Evolutionary conservation across 1,284 basidiomycete species (phyloP), one percentile per base, ranked within the genome.

Genomic region (Cryptococcus sp.): DNA sequence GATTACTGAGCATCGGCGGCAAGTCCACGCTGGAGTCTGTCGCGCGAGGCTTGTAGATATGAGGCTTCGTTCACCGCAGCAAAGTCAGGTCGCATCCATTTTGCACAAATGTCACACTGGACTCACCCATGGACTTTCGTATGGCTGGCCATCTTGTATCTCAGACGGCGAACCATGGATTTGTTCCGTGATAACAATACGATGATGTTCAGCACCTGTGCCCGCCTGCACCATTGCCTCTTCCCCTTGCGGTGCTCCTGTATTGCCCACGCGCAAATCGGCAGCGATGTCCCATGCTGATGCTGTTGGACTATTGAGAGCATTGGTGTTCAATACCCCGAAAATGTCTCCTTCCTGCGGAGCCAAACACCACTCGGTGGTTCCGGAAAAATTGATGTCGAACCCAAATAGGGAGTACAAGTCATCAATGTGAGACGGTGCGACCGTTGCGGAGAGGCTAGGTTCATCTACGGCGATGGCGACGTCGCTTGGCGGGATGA

Each of bases 71-170:
- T 23, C 11, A 19, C n/a, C 5, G 47, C 17, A 16, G 38, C 40
- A 35, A 41, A 17, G 7, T 39, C 31, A 35, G 31, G 2, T 35
- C 31, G 10, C 8, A 35, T 5, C 31, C 13, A 13, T 35, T 13
- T 10, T 39, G 19, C 16, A 11, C 3, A 11, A 19, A 19, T 27
- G 35, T 13, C 19, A 46, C 16, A 44, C 25, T 16, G 23, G 15
- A 50, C 58, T 57, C 47, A 63, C 61, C 62, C 66, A 68, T 16
- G 54, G 52, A 23, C 59, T 61, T 23, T 62, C 62, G 38, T 19
- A 51, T 5, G 66, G 60, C 22, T 62, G 64, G 0, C 60, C 62
- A 51, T 68, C 64, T 5, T 54, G 64, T 13, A 66, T 56, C 15
- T 59, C 57, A 13, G 41, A 38, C 10, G 56, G 57, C 10, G 50